Evolutionary conservation across 2,329 filamentous ascomycete genomes (phyloP), one percentile per base, ranked within the genome.

Genomic region (Nothomitra cinnamomea): DNA sequence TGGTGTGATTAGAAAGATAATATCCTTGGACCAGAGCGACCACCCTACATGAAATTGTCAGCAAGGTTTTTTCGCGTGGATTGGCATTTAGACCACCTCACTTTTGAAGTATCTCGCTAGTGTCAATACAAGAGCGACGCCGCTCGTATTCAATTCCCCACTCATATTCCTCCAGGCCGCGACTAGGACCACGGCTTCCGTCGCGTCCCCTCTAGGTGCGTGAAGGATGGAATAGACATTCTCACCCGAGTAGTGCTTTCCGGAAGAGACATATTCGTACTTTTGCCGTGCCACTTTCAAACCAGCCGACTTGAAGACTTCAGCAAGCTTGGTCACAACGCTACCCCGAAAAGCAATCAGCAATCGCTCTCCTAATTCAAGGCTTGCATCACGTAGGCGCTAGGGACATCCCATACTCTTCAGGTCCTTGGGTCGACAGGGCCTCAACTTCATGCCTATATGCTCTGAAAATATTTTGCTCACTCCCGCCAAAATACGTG

Each of bases 1-100:
- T 0, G 86, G 83, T 0, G 92, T 82, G 48, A 98, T 77, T 4
- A 98, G 70, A 60, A 98, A 80, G 55, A 98, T 90, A 60, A 98
- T 95, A 66, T 98, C 92, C 68, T 98, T 98, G 56, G 89, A 95
- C 92, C 92, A 98, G 25, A 98, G 75, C 53, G 88, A 95, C 92
- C 92, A 98, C 60, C 84, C 79, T 82, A 55, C 49, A 24, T 24
- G 51, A n/a, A 17, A 13, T 22, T 59, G 54, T 58, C 55, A 54
- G 25, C 21, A 42, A 49, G 38, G 15, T 19, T 49, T 32, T 50
- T 2, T 3, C 22, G 19, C 17, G 42, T 36, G 15, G 19, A 15
- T 43, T 45, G 12, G 13, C 10, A 22, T 13, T 50, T 24, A 8
- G 28, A 36, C n/a, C n/a, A 38, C 12, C 45, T 52, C 19, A 79